Percentiles rank a stretch among this genome's conserved stretches.
Conservation (phyloP, 129 eudicot genomes). For the Flaveria sonorensis region DNA sequence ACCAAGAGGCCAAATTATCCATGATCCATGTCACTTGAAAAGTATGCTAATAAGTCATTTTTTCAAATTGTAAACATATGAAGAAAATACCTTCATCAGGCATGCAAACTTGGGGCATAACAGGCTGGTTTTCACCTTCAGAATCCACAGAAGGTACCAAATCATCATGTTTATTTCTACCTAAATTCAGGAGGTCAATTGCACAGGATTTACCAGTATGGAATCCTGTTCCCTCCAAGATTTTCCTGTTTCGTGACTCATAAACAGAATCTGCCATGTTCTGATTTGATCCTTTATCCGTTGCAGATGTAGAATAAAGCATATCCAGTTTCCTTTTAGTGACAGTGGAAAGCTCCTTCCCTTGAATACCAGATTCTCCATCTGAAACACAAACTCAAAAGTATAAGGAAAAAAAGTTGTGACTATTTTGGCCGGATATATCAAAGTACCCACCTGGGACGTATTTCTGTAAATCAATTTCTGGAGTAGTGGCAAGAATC, state of each 20-base stretch:
- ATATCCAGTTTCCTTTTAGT: slow-evolving; percentile 44
- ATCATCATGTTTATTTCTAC: slow-evolving; percentile 29
- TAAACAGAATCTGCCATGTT: slow-evolving; percentile 42
- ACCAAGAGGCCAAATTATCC: slow-evolving; percentile 20
- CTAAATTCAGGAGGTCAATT: slow-evolving; percentile 32
- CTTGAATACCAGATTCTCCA: slow-evolving; percentile 91
- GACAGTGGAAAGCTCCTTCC: slow-evolving; percentile 47
- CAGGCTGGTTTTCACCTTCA: slow-evolving; percentile 74
- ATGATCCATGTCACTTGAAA: not conserved
- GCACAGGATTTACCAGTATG: slow-evolving; percentile 29
- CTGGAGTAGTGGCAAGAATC: slow-evolving; percentile 50
- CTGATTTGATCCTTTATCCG: slow-evolving; percentile 62
- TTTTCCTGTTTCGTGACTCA: slow-evolving; percentile 36
- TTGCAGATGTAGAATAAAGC: slow-evolving; percentile 50
- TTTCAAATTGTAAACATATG: slow-evolving; percentile 24
- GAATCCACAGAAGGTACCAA: slow-evolving; percentile 46
- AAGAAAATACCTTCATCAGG: slow-evolving; percentile 59
- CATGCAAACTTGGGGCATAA: slow-evolving; percentile 39
- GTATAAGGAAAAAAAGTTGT: not conserved
- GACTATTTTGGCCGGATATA: slow-evolving; percentile 1
- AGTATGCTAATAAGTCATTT: slow-evolving; percentile 4
- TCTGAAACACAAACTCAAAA: slow-evolving; percentile 46
- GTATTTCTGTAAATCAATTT: slow-evolving; percentile 55
- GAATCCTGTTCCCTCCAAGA: slow-evolving; percentile 39
- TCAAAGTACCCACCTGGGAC: slow-evolving; percentile 66